Evolutionary conservation across 106 monocot genomes (phyloP).

Genomic region (Dendrobium officinale): DNA sequence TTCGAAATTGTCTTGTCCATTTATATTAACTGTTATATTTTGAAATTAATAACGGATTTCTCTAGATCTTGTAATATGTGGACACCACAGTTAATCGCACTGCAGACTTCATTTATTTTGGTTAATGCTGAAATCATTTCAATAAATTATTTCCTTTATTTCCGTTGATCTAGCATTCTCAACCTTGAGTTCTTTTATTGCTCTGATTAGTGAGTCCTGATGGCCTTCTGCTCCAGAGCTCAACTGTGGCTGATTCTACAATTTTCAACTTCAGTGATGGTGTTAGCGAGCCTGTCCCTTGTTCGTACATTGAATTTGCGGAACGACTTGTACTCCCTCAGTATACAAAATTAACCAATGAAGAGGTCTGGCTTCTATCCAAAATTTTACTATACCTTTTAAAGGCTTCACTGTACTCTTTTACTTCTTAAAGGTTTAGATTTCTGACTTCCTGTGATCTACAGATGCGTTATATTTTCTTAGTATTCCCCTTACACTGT

Average conservation of each 20-base stretch:
- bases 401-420: neutral
- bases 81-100: no score
- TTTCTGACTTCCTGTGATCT: neutral
- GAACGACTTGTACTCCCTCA: slow-evolving; percentile 87
- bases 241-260: slow-evolving; percentile 85
- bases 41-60: no score
- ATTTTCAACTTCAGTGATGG: slow-evolving; percentile 76
- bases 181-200: neutral
- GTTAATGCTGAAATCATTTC: neutral
- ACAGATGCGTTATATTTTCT: neutral
- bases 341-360: slow-evolving; percentile 45
- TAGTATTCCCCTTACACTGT: neutral
- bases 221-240: slow-evolving; percentile 92
- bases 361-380: slow-evolving; percentile 42
- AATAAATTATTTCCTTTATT: neutral
- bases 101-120: neutral
- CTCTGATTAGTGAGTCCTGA: slow-evolving; percentile 81
- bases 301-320: slow-evolving; percentile 95
- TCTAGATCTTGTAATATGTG: no score
- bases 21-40: no score
- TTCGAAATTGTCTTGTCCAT: no score
- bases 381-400: neutral
- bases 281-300: slow-evolving; percentile 54
- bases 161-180: neutral
- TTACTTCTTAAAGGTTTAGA: neutral